phyloP scores from a whole-genome alignment of 2,329 filamentous ascomycete genomes.

The Trichophaea hybrida region DNA sequence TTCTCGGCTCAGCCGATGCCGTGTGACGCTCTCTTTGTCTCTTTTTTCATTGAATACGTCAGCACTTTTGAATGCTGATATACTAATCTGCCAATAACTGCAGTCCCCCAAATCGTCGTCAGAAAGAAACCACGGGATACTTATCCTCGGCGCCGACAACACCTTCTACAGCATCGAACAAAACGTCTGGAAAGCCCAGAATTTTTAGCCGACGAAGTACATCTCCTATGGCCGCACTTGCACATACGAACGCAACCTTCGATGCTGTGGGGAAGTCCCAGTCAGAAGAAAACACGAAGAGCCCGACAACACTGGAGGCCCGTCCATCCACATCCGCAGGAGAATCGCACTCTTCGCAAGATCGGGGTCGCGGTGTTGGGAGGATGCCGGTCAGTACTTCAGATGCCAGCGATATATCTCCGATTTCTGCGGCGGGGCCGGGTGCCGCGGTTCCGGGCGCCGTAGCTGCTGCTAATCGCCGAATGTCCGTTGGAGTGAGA shows the following conservation, averaged over 20 bases:
- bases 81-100: not conserved
- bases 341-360: slow-evolving; percentile 13
- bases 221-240: slow-evolving; percentile 12
- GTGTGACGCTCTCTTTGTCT: not conserved
- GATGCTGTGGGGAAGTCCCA: not conserved
- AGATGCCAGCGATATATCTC: slow-evolving; percentile 15
- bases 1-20: not conserved
- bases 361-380: slow-evolving; percentile 14
- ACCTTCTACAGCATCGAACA: not conserved
- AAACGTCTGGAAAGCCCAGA: not conserved
- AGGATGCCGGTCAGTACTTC: slow-evolving; percentile 19
- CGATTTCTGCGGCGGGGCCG: not conserved
- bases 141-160: slow-evolving; percentile 5
- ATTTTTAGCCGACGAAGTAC: slow-evolving; percentile 17
- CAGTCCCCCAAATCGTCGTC: not conserved
- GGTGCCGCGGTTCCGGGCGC: not conserved
- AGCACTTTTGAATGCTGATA: not conserved
- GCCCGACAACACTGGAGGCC: slow-evolving; percentile 5
- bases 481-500: not conserved
- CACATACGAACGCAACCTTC: not conserved
- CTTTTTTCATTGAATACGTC: not conserved
- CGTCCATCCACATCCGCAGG: slow-evolving; percentile 19
- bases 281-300: not conserved
- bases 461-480: not conserved
- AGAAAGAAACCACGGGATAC: not conserved